These are phyloP conservation scores for Erysimum cheiri DNA, from an alignment of 441 rosid species.

Conservation along the genomic window DNA sequence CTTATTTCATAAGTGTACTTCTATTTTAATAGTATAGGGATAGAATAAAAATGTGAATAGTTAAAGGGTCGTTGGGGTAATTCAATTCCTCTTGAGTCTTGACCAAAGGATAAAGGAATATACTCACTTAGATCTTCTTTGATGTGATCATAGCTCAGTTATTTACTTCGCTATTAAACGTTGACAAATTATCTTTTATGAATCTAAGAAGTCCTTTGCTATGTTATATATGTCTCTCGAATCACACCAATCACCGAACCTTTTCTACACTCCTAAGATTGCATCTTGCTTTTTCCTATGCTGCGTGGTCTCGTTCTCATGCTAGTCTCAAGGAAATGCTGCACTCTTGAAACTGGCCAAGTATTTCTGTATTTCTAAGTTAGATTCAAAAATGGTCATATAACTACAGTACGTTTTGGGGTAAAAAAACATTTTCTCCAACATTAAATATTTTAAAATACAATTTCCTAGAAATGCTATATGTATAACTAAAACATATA, in stretches of 20 bases:
- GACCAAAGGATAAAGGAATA: not conserved
- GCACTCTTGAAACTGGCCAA: not conserved
- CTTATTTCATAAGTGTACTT: too few relatives aligned
- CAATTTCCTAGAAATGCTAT: too few relatives aligned
- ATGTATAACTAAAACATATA: too few relatives aligned
- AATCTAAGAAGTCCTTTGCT: not conserved
- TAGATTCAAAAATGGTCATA: not conserved
- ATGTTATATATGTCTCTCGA: not conserved
- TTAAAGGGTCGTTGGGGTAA: constrained; percentile 1
- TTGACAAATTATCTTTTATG: not conserved
- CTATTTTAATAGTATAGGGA: too few relatives aligned
- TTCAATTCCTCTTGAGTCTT: not conserved
- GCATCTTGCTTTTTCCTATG: not conserved
- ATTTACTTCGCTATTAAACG: not conserved
- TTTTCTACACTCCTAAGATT: not conserved
- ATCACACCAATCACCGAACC: not conserved
- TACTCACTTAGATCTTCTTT: not conserved
- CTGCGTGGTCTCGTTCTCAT: not conserved
- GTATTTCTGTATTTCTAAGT: not conserved
- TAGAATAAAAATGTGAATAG: too few relatives aligned
- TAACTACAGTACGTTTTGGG: not conserved
- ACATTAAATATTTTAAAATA: too few relatives aligned
- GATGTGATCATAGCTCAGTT: not conserved
- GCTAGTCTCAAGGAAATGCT: not conserved
- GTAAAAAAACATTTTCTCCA: too few relatives aligned